A percentile compares a stretch with the other conserved stretches of the same genome.
phyloP scores from a whole-genome alignment of 805 yeast genomes.

The Nakazawaea anatomiae region DNA sequence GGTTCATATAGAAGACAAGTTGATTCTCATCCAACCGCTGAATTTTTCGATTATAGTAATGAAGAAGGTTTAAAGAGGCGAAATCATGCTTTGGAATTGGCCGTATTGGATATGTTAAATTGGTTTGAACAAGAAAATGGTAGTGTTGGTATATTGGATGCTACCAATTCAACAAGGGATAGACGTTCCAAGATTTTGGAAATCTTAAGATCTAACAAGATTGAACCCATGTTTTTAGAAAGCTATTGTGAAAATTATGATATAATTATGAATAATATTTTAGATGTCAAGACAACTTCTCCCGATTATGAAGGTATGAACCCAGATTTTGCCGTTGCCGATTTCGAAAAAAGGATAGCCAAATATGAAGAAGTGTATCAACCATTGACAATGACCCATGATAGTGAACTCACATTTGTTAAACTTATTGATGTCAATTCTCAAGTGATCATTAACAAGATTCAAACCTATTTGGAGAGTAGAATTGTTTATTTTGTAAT shows the following conservation, averaged over 20 bases:
- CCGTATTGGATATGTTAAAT: slow-evolving; percentile 72
- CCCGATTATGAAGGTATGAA: slow-evolving; percentile 74
- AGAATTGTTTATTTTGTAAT: slow-evolving; percentile 92
- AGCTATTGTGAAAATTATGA: slow-evolving; percentile 84
- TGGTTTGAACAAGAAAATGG: slow-evolving; percentile 84
- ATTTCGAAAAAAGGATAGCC: slow-evolving; percentile 67
- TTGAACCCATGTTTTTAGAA: slow-evolving; percentile 90
- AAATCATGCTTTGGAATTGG: slow-evolving; percentile 61
- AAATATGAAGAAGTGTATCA: slow-evolving; percentile 73
- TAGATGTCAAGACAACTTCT: slow-evolving; percentile 81
- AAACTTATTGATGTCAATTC: slow-evolving; percentile 84
- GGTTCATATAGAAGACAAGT: slow-evolving; percentile 74
- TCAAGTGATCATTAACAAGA: slow-evolving; percentile 81
- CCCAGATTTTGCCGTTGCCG: slow-evolving; percentile 65
- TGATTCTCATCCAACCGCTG: slow-evolving; percentile 63
- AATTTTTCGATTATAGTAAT: slow-evolving; percentile 68
- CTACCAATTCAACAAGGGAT: slow-evolving; percentile 77
- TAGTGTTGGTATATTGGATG: slow-evolving; percentile 90
- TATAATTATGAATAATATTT: slow-evolving; percentile 68
- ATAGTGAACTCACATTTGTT: slow-evolving; percentile 71
- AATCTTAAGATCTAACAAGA: slow-evolving; percentile 51
- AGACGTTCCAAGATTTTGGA: slow-evolving; percentile 60
- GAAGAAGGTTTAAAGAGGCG: slow-evolving; percentile 58
- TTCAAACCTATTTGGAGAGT: slow-evolving; percentile 83
- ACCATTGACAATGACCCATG: slow-evolving; percentile 56